Evolutionary conservation across 495 filamentous ascomycete genomes (phyloP).

Genomic region (Lasiosphaeria hispida): DNA sequence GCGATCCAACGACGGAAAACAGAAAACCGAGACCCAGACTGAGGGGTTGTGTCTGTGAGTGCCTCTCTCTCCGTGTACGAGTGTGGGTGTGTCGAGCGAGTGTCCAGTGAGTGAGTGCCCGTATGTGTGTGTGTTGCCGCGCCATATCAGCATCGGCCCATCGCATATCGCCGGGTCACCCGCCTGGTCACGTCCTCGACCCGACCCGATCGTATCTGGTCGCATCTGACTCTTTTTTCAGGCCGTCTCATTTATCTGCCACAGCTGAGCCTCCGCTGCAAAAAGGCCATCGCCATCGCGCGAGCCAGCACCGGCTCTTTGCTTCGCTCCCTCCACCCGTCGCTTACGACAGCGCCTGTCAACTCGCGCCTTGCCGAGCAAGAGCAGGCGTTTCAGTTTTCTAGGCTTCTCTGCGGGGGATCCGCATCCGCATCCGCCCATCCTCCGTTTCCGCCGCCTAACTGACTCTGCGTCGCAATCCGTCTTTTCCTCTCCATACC

Average conservation of each 20-base stretch:
- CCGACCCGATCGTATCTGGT: slow-evolving; percentile 3
- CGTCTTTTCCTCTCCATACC: not conserved
- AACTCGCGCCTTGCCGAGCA: slow-evolving; percentile 10
- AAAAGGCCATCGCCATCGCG: slow-evolving; percentile 1
- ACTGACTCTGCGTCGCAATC: not conserved
- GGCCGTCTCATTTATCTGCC: slow-evolving; percentile 25
- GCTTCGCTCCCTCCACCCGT: not conserved
- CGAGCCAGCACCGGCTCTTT: not conserved
- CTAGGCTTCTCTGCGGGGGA: slow-evolving; percentile 8
- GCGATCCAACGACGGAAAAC: not conserved
- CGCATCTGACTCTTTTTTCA: slow-evolving; percentile 4
- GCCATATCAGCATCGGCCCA: slow-evolving; percentile 12
- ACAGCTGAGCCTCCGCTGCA: slow-evolving; percentile 15
- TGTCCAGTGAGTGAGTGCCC: not conserved
- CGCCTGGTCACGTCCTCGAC: slow-evolving; percentile 4
- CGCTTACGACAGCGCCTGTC: slow-evolving; percentile 1
- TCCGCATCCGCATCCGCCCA: slow-evolving; percentile 15
- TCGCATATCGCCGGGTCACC: slow-evolving; percentile 16
- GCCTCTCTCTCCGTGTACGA: too few relatives aligned
- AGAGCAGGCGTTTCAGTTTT: slow-evolving; percentile 14
- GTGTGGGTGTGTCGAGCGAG: too few relatives aligned
- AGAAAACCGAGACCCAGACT: not conserved
- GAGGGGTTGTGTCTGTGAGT: too few relatives aligned
- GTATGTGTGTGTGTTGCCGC: slow-evolving; percentile 1
- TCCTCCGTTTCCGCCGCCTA: not conserved